Percentiles rank a stretch among this genome's conserved stretches.
These are phyloP conservation scores for Exophiala aquamarina DNA, from an alignment of 2,329 filamentous ascomycete genomes.

Conservation along the genomic window DNA sequence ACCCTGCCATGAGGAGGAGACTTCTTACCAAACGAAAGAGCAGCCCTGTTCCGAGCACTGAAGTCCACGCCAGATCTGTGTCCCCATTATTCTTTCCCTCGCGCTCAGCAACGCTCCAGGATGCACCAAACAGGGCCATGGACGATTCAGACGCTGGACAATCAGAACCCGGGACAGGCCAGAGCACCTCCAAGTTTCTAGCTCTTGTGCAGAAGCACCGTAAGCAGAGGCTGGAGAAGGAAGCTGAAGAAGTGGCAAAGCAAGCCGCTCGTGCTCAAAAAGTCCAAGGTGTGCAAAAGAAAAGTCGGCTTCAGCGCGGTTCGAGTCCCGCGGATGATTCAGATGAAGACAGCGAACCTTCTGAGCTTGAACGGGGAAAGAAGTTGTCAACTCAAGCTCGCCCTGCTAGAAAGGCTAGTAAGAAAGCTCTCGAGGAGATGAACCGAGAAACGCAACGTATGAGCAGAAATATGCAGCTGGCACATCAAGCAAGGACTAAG, in stretches of 20 bases:
- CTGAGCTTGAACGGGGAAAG: slow-evolving; percentile 64
- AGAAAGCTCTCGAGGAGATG: slow-evolving; percentile 94
- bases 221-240: slow-evolving; percentile 66
- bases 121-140: slow-evolving; percentile 26
- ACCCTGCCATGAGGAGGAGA: slow-evolving; percentile 33
- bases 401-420: slow-evolving; percentile 82
- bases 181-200: slow-evolving; percentile 61
- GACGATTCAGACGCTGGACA: slow-evolving; percentile 25
- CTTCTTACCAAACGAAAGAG: slow-evolving; percentile 34
- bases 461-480: slow-evolving; percentile 83
- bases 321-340: slow-evolving; percentile 39
- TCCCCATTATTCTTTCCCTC: slow-evolving; percentile 48
- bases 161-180: too few species aligned
- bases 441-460: slow-evolving; percentile 90
- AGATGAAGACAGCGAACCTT: slow-evolving; percentile 56
- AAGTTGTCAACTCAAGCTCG: slow-evolving; percentile 60
- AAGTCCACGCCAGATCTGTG: slow-evolving; percentile 19
- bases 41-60: slow-evolving; percentile 30
- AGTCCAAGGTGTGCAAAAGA: slow-evolving; percentile 26
- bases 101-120: slow-evolving; percentile 20
- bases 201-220: slow-evolving; percentile 73
- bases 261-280: slow-evolving; percentile 35
- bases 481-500: slow-evolving; percentile 84
- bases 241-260: slow-evolving; percentile 54
- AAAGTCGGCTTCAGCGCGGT: slow-evolving; percentile 31